These are phyloP conservation scores for Mortierella sp. DNA, from an alignment of 371 early-diverging fungal genomes.

Conservation along the genomic window DNA sequence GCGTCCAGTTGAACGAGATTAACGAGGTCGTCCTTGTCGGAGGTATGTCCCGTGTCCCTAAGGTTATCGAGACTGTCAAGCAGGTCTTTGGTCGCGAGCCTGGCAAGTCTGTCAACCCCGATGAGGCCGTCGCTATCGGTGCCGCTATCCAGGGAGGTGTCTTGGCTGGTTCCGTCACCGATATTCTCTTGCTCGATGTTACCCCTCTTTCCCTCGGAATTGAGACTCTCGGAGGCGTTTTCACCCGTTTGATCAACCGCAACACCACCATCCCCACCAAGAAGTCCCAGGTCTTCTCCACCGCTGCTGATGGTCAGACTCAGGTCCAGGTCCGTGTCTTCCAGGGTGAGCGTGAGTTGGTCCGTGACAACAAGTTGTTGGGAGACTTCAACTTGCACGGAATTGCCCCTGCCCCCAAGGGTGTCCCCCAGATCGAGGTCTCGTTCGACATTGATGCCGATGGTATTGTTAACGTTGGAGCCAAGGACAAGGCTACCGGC, in stretches of 20 bases:
- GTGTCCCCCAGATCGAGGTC: slow-evolving; percentile 95
- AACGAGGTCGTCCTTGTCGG: slow-evolving; percentile 99
- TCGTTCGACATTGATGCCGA: slow-evolving; percentile 99
- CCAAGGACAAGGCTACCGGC: slow-evolving; percentile 97
- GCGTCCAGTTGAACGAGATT: slow-evolving; percentile 84
- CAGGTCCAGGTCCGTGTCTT: slow-evolving; percentile 98
- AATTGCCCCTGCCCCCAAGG: slow-evolving; percentile 93
- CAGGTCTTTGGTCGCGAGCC: slow-evolving; percentile 93
- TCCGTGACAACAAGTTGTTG: slow-evolving; percentile 97
- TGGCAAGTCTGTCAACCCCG: slow-evolving; percentile 97
- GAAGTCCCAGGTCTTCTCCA: slow-evolving; percentile 99
- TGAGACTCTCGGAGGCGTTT: slow-evolving; percentile 97
- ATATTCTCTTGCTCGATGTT: slow-evolving; percentile 97
- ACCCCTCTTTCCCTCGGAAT: slow-evolving; percentile 99
- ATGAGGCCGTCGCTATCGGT: slow-evolving; percentile 99
- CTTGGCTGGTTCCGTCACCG: slow-evolving; percentile 94
- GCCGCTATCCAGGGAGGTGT: slow-evolving; percentile 99
- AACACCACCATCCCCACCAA: slow-evolving; percentile 99
- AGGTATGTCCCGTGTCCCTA: slow-evolving; percentile 99
- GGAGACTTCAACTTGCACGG: slow-evolving; percentile 97
- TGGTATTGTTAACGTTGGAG: slow-evolving; percentile 98
- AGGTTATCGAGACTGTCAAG: slow-evolving; percentile 96
- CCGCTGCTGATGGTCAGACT: slow-evolving; percentile 99
- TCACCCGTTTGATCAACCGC: slow-evolving; percentile 97
- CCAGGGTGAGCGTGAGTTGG: slow-evolving; percentile 99